These are phyloP conservation scores for Phytophthora chlamydospora DNA, from an alignment of 352 stramenopile genomes.

Conservation along the genomic window DNA sequence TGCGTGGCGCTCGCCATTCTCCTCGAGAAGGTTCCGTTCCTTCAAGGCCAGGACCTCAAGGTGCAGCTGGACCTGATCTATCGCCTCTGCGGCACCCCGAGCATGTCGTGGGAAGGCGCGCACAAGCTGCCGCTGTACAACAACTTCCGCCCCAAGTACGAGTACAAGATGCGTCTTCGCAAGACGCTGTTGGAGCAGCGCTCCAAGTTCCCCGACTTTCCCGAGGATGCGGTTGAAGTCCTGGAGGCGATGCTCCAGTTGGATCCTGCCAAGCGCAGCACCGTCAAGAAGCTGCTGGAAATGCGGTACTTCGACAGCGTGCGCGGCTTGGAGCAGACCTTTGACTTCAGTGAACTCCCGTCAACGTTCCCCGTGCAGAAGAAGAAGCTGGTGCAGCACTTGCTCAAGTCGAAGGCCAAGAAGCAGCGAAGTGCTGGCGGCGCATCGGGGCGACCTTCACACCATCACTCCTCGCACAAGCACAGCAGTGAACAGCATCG, in stretches of 20 bases:
- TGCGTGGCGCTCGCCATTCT: constrained; percentile 72
- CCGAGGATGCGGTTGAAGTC: constrained; percentile 61
- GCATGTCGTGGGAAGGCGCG: constrained; percentile 53
- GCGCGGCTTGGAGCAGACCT: constrained; percentile 19
- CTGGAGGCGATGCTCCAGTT: constrained; percentile 81
- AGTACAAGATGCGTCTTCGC: constrained; percentile 77
- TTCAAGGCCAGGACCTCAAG: constrained; percentile 67
- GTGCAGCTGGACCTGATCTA: constrained; percentile 83
- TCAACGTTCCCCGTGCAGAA: constrained; percentile 62
- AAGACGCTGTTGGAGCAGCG: constrained; percentile 81
- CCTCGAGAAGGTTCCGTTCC: constrained; percentile 64
- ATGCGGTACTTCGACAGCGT: constrained; percentile 71
- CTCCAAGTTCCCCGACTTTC: constrained; percentile 58
- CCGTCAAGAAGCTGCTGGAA: constrained; percentile 56
- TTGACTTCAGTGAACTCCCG: constrained; percentile 54
- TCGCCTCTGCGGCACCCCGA: constrained; percentile 75
- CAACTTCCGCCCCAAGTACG: constrained; percentile 65
- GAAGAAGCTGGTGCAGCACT: constrained; percentile 64
- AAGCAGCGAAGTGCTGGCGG: constrained; percentile 34
- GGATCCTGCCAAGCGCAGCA: constrained; percentile 62
- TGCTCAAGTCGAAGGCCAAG: constrained; percentile 51
- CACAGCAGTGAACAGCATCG: constrained; percentile 35
- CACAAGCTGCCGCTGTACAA: constrained; percentile 63
- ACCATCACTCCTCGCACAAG: constrained; percentile 27
- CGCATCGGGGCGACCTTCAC: constrained; percentile 21